Evolutionary conservation across 2,329 filamentous ascomycete species (phyloP).

Genomic region (Dothistroma pini): DNA sequence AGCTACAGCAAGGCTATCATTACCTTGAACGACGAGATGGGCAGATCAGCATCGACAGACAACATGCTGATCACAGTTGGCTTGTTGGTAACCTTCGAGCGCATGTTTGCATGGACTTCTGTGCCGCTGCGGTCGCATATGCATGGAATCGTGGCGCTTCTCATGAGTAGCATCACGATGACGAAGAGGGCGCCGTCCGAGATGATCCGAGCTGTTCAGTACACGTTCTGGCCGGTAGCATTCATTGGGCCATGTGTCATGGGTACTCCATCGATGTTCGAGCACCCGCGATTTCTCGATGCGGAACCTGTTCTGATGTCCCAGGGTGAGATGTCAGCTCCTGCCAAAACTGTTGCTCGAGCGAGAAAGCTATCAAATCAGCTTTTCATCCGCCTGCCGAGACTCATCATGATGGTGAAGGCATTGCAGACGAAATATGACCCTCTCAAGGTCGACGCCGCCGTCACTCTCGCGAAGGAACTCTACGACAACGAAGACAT

Average conservation of each 20-base stretch:
- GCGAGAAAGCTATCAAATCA: slow-evolving; percentile 16
- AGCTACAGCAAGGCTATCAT: slow-evolving; percentile 15
- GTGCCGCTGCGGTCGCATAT: slow-evolving; percentile 18
- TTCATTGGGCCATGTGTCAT: slow-evolving; percentile 21
- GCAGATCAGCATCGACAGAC: slow-evolving; percentile 8
- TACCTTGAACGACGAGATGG: slow-evolving; percentile 14
- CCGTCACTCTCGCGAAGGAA: slow-evolving; percentile 12
- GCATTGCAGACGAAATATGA: slow-evolving; percentile 6
- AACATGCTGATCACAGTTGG: slow-evolving; percentile 16
- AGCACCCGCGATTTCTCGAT: slow-evolving; percentile 14
- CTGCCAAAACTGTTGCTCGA: slow-evolving; percentile 5
- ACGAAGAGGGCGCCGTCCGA: slow-evolving; percentile 10
- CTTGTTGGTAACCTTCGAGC: slow-evolving; percentile 17
- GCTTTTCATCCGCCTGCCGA: slow-evolving; percentile 19
- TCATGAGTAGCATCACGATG: slow-evolving; percentile 10
- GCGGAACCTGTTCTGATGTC: slow-evolving; percentile 15
- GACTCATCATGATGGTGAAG: slow-evolving; percentile 15
- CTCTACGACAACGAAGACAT: slow-evolving; percentile 13
- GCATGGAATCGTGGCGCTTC: slow-evolving; percentile 17
- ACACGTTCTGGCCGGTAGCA: slow-evolving; percentile 18
- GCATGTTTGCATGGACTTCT: slow-evolving; percentile 18
- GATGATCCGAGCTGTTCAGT: slow-evolving; percentile 14
- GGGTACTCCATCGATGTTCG: slow-evolving; percentile 15
- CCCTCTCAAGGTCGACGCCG: slow-evolving; percentile 7
- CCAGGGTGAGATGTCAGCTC: slow-evolving; percentile 11